phyloP scores from a whole-genome alignment of 2,329 filamentous ascomycete genomes.

The Microsporum ferrugineum region DNA sequence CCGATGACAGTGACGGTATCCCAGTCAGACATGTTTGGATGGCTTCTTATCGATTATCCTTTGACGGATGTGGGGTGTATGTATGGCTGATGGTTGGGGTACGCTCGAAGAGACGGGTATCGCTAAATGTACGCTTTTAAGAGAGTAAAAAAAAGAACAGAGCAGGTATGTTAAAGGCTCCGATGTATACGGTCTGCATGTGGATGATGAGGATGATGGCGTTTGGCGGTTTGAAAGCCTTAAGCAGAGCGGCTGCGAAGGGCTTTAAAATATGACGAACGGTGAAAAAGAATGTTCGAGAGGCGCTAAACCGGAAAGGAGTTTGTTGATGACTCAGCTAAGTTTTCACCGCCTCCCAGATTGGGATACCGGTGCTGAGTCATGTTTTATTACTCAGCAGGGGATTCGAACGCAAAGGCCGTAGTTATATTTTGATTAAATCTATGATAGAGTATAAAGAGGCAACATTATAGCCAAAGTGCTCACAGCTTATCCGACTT shows the following conservation, averaged over 20 bases:
- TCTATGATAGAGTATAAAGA: not conserved
- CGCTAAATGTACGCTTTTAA: not conserved
- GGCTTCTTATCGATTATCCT: not conserved
- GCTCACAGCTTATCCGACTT: slow-evolving; percentile 5
- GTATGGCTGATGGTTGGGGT: not conserved
- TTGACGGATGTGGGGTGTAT: not conserved
- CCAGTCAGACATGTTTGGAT: slow-evolving; percentile 61
- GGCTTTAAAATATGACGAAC: slow-evolving; percentile 3
- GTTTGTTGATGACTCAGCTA: not conserved
- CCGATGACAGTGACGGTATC: slow-evolving; percentile 86
- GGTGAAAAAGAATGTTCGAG: not conserved
- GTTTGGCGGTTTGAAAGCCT: not conserved
- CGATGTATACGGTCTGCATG: not conserved
- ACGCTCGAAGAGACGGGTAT: not conserved
- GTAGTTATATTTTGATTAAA: too few species aligned
- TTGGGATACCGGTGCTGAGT: not conserved
- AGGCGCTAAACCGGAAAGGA: not conserved
- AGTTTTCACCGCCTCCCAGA: not conserved
- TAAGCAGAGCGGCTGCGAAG: not conserved
- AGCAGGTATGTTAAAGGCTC: not conserved
- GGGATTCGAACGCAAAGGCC: not conserved
- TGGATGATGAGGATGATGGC: not conserved
- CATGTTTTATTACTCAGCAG: not conserved
- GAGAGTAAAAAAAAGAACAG: not conserved
- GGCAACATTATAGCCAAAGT: not conserved